A percentile compares a stretch with the other conserved stretches of the same genome.
phyloP scores from a whole-genome alignment of 306 rosid genomes.

The Begonia peltatifolia region DNA sequence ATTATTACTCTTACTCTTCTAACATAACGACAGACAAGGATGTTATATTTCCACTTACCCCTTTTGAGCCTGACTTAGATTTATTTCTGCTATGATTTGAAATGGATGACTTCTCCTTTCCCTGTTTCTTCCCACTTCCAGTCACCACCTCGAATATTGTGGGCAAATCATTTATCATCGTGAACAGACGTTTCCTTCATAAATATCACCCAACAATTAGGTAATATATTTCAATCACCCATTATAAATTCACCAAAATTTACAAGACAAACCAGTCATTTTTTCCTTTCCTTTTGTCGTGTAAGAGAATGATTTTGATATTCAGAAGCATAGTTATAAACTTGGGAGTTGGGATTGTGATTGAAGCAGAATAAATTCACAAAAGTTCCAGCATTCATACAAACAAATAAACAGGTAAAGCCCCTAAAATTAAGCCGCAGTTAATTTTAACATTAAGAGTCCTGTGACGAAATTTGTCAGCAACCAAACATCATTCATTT shows the following conservation, averaged over 20 bases:
- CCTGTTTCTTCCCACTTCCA: constrained; percentile 12
- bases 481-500: too few species aligned
- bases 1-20: neutral
- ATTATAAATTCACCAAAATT: neutral
- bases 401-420: too few species aligned
- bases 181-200: constrained; percentile 20
- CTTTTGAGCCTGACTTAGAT: constrained; percentile 47
- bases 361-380: too few species aligned
- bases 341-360: too few species aligned
- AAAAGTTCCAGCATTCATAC: too few species aligned
- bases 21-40: neutral
- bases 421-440: too few species aligned
- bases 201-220: constrained; percentile 6
- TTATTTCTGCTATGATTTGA: constrained; percentile 43
- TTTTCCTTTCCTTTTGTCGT: neutral
- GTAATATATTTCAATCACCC: neutral
- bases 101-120: constrained; percentile 43
- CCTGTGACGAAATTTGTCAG: too few species aligned
- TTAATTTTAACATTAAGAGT: too few species aligned
- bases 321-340: too few species aligned
- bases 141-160: constrained; percentile 13
- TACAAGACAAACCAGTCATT: neutral
- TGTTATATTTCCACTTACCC: constrained; percentile 26
- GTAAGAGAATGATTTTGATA: too few species aligned
- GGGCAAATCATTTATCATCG: constrained; percentile 12